Evolutionary conservation across 2,329 filamentous ascomycete genomes (phyloP).

Genomic region (Teratosphaeria epicoccoides): DNA sequence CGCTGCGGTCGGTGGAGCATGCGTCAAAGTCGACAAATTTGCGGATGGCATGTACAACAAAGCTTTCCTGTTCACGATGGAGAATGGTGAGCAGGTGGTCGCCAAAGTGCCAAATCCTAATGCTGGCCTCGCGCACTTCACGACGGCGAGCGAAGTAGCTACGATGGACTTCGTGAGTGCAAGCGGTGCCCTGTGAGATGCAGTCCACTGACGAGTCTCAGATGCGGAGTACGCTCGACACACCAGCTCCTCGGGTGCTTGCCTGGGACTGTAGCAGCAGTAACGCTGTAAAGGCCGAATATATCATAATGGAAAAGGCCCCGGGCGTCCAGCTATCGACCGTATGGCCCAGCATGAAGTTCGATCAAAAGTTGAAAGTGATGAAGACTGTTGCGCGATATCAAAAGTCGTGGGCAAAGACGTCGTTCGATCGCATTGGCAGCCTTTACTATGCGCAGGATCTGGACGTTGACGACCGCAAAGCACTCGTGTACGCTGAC

Average conservation of each 20-base stretch:
- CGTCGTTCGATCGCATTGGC: slow-evolving; percentile 21
- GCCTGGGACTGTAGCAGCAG: background rate
- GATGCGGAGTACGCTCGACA: background rate
- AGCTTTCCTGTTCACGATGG: slow-evolving; percentile 26
- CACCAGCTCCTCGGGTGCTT: background rate
- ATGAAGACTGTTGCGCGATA: slow-evolving; percentile 19
- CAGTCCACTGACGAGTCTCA: slow-evolving; percentile 4
- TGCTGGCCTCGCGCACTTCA: slow-evolving; percentile 25
- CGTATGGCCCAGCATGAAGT: slow-evolving; percentile 23
- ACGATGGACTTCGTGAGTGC: slow-evolving; percentile 27
- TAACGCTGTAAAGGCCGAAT: slow-evolving; percentile 11
- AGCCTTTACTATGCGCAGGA: slow-evolving; percentile 28
- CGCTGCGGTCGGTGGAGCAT: background rate
- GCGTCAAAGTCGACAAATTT: background rate
- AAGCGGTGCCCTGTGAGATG: too few relatives aligned
- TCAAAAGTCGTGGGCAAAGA: slow-evolving; percentile 17
- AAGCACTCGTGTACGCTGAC: background rate
- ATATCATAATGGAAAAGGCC: slow-evolving; percentile 19
- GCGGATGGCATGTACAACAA: slow-evolving; percentile 18
- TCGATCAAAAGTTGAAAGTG: slow-evolving; percentile 15
- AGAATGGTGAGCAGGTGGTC: slow-evolving; percentile 25
- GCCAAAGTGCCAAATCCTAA: slow-evolving; percentile 31
- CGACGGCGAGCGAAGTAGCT: slow-evolving; percentile 30
- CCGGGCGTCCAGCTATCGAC: slow-evolving; percentile 24
- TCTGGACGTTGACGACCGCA: slow-evolving; percentile 11